These are phyloP conservation scores for Botrytis tulipae DNA, from an alignment of 2,329 filamentous ascomycete species.

Conservation along the genomic window DNA sequence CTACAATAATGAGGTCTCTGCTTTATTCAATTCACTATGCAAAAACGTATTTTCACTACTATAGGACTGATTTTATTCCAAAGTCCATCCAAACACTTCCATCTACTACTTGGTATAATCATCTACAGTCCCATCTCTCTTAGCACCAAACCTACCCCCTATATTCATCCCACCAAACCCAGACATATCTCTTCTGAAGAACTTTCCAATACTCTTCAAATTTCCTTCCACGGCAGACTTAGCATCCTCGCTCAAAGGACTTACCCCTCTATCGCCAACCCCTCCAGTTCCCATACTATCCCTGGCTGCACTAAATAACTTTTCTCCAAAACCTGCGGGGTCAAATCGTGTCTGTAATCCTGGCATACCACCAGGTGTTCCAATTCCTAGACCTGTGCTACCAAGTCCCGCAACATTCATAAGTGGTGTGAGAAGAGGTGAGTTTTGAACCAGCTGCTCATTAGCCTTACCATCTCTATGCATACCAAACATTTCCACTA, in stretches of 20 bases:
- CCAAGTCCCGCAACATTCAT: conserved; percentile 49
- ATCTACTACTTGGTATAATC: conserved; percentile 27
- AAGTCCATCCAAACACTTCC: background rate
- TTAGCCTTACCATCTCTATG: conserved; percentile 73
- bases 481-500: conserved; percentile 79
- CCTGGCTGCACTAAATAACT: conserved; percentile 80
- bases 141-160: conserved; percentile 56
- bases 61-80: background rate
- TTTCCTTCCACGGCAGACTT: conserved; percentile 86
- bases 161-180: conserved; percentile 60
- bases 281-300: conserved; percentile 63
- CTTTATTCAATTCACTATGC: background rate
- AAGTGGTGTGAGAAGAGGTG: conserved; percentile 68
- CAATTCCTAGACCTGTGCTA: conserved; percentile 46
- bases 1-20: background rate
- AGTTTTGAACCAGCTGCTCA: conserved; percentile 68
- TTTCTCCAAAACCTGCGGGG: conserved; percentile 77
- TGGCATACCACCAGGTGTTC: conserved; percentile 42
- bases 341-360: conserved; percentile 65
- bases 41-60: background rate
- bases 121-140: conserved; percentile 29
- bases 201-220: conserved; percentile 91
- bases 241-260: conserved; percentile 45
- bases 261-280: conserved; percentile 21
- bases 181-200: conserved; percentile 86